phyloP scores from a whole-genome alignment of 129 eudicot species.

The Erigeron canadensis region DNA sequence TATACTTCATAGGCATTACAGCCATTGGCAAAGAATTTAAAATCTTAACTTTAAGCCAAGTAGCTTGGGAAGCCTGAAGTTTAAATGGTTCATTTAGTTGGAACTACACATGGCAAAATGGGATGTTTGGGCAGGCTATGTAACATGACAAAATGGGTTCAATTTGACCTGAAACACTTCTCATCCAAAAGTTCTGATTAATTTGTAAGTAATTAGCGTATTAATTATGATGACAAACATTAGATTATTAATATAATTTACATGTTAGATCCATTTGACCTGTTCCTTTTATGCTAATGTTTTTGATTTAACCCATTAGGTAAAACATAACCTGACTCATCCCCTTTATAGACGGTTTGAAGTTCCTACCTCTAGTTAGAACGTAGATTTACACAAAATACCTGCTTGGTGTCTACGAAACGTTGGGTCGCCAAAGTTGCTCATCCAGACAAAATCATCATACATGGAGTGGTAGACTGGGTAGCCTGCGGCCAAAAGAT shows the following conservation, averaged over 20 bases:
- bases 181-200: too few relatives aligned
- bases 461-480: conserved; percentile 95
- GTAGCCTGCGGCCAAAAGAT: conserved; percentile 52
- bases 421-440: conserved; percentile 79
- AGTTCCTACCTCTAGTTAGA: background rate
- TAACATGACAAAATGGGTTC: background rate
- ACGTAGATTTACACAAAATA: conserved; percentile 16
- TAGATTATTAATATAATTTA: too few relatives aligned
- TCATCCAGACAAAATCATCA: conserved; percentile 89
- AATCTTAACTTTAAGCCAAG: background rate
- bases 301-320: too few relatives aligned
- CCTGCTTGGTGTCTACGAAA: conserved; percentile 87
- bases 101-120: too few relatives aligned
- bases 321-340: too few relatives aligned
- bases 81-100: background rate
- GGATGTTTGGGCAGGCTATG: too few relatives aligned
- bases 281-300: too few relatives aligned
- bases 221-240: too few relatives aligned
- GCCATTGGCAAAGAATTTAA: background rate
- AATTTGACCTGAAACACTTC: too few relatives aligned
- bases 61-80: conserved; percentile 2
- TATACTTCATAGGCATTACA: background rate
- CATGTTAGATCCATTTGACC: too few relatives aligned
- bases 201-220: too few relatives aligned
- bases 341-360: too few relatives aligned